These are phyloP conservation scores for Apiotrichum montevideense DNA, from an alignment of 1,284 basidiomycete species.

Conservation along the genomic window DNA sequence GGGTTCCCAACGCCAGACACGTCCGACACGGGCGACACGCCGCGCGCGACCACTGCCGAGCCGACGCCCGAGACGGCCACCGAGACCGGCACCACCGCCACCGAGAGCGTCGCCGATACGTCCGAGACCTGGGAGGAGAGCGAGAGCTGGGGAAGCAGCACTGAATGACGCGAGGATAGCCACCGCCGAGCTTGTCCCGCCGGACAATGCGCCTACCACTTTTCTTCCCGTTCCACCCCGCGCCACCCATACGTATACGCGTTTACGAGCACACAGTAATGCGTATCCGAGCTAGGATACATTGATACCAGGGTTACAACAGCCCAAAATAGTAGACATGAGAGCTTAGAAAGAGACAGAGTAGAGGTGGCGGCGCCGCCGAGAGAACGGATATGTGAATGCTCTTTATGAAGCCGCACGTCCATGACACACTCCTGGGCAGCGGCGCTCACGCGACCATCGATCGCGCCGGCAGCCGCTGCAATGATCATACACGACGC, in stretches of 20 bases:
- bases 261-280: not conserved
- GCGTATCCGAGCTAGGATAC: too few relatives aligned
- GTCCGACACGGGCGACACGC: not conserved
- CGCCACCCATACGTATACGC: too few relatives aligned
- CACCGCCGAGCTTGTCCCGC: too few relatives aligned
- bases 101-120: constrained; percentile 2
- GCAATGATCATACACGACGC: not conserved
- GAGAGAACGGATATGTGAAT: too few relatives aligned
- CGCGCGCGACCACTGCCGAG: not conserved
- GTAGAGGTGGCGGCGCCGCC: not conserved
- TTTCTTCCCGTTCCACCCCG: too few relatives aligned
- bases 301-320: not conserved
- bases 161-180: not conserved
- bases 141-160: constrained; percentile 8
- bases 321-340: not conserved
- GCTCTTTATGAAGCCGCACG: too few relatives aligned
- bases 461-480: too few relatives aligned
- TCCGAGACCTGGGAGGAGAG: constrained; percentile 10
- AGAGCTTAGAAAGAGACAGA: not conserved
- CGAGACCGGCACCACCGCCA: constrained; percentile 14
- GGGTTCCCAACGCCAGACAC: not conserved
- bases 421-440: too few relatives aligned
- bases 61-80: constrained; percentile 1
- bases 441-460: too few relatives aligned
- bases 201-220: too few relatives aligned